Percentiles rank a stretch among this genome's conserved stretches.
phyloP scores from a whole-genome alignment of 331 rosid genomes.

The Arachis monticola region DNA sequence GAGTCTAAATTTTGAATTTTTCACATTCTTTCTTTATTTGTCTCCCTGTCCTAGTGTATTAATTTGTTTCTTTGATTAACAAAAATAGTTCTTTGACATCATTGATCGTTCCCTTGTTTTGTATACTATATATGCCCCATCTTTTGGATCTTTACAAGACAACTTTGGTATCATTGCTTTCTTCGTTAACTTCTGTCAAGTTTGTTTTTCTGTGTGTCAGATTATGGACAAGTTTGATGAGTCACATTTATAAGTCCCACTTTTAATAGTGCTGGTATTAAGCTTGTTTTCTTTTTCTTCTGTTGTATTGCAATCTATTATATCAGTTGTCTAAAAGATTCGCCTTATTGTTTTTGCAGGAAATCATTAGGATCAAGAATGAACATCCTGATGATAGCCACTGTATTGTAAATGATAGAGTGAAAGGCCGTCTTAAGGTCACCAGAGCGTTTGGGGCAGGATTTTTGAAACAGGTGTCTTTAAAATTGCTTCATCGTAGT shows the following conservation, averaged over 20 bases:
- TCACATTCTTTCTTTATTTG: no score
- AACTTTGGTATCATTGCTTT: no score
- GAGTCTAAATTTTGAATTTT: no score
- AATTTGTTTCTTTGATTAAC: no score
- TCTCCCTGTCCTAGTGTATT: no score
- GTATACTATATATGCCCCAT: no score
- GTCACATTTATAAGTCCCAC: conserved; percentile 20
- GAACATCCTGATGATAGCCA: conserved; percentile 90
- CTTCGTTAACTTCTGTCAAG: no score
- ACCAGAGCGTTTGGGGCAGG: conserved; percentile 96
- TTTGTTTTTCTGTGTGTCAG: no score
- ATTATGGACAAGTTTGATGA: background rate
- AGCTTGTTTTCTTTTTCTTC: conserved; percentile 25
- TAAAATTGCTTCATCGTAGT: conserved; percentile 29
- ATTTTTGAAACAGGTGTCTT: conserved; percentile 82
- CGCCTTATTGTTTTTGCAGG: conserved; percentile 53
- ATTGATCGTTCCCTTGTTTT: no score
- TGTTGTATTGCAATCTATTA: conserved; percentile 26
- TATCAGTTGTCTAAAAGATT: conserved; percentile 25
- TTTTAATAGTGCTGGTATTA: conserved; percentile 5
- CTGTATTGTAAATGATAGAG: conserved; percentile 86
- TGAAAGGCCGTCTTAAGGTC: conserved; percentile 93
- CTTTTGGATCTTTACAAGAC: no score
- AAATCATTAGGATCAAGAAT: conserved; percentile 73
- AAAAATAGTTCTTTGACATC: no score